Base-by-base conservation (phyloP, 1,284 basidiomycete species). In the Tilletia horrida region DNA sequence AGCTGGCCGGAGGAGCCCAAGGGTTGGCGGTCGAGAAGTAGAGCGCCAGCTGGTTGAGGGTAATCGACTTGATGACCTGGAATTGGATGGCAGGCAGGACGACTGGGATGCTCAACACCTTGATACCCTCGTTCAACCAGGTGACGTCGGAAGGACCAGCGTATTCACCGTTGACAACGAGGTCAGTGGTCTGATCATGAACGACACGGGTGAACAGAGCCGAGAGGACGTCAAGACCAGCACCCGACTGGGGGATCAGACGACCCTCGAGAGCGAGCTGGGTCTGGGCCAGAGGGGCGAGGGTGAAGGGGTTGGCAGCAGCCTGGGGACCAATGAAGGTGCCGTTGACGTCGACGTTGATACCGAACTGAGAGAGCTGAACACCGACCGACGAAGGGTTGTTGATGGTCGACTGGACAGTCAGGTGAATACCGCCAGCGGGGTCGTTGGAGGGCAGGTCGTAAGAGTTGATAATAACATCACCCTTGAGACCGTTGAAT, bases 311-410 rank as follows among this genome's bases (percentile, higher is more conserved):
- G 23, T 83, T 83, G 35, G 72, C 71, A 0, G 87, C 86, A 1
- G 85, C 78, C 7, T 88, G 87, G 2, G 88, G 86, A 2, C 88
- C 90, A 66, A 91, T 86, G 77, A 86, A 84, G 29, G 85, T 84
- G 44, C 84, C 82, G 59, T 85, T 84, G 64, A 86, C 85, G 71
- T 84, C 88, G 13, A 87, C 87, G 66, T 86, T 84, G 81, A 90
- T 90, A 7, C 85, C 86, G 68, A 91, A 85, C 3, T 85, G 85
- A 66, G 85, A 86, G 13, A 91, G 84, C 69, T 87, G 83, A 13
- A 91, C 87, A 65, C 90, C 90, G 55, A 91, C 88, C 85, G 90
- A 89, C 2, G 90, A 88, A 25, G 90, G 90, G 76, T 90, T 91
- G 14, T 85, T 83, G 29, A 88, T 84, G 18, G 85, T 86, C 0